Percentiles rank a stretch among this genome's conserved stretches.
phyloP scores from a whole-genome alignment of 2,329 filamentous ascomycete genomes.

The Curvularia spicifera region DNA sequence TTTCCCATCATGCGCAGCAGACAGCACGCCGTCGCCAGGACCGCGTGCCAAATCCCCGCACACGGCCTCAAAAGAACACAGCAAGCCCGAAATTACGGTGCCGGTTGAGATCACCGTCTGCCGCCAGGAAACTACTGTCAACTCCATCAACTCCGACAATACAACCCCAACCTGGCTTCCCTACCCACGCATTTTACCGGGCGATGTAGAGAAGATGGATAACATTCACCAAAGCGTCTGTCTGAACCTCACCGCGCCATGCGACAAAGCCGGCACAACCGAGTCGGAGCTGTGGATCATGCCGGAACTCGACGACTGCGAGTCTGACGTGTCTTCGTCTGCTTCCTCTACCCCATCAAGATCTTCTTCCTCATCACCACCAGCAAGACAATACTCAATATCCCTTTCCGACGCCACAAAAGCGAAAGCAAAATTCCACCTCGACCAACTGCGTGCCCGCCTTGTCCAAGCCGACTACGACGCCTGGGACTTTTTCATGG shows the following conservation, averaged over 20 bases:
- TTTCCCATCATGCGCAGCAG: constrained; percentile 28
- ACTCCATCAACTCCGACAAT: constrained; percentile 3
- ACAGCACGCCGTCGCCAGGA: constrained; percentile 14
- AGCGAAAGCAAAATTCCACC: constrained; percentile 38
- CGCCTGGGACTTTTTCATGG: constrained; percentile 44
- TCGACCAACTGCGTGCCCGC: constrained; percentile 35
- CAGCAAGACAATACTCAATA: constrained; percentile 23
- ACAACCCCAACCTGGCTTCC: constrained; percentile 24
- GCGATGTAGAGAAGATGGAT: constrained; percentile 12
- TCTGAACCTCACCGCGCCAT: constrained; percentile 26
- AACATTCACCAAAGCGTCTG: constrained; percentile 35
- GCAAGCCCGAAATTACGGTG: constrained; percentile 16
- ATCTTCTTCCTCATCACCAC: background rate
- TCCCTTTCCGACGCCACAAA: constrained; percentile 30
- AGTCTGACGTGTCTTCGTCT: constrained; percentile 19
- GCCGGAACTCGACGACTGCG: constrained; percentile 43
- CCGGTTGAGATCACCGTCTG: background rate
- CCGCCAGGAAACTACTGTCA: constrained; percentile 13
- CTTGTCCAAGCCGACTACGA: constrained; percentile 36
- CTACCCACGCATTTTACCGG: constrained; percentile 17
- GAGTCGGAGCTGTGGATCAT: constrained; percentile 43
- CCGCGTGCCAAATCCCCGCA: constrained; percentile 19
- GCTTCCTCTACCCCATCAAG: background rate
- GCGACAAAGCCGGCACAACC: constrained; percentile 9
- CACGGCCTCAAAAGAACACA: constrained; percentile 11